Conservation (phyloP, 1,284 basidiomycete species). For the Earliella scabrosa region DNA sequence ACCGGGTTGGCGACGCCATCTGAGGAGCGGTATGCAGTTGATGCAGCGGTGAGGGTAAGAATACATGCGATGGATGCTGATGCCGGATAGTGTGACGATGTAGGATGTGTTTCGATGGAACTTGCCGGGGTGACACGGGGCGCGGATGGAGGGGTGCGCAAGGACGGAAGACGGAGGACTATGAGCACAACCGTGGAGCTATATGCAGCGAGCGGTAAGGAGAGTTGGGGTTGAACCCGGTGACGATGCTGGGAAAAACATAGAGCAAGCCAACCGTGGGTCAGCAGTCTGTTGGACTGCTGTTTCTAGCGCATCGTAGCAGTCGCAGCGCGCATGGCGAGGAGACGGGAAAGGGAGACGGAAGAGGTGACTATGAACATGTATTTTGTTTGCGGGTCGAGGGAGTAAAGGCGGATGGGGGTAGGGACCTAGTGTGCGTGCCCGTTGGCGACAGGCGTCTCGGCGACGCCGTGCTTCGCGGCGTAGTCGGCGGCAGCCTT, state of each 20-base stretch:
- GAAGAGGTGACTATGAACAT: background rate
- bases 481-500: constrained; percentile 69
- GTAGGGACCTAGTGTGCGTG: constrained; percentile 19
- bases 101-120: background rate
- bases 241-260: constrained; percentile 32
- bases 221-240: constrained; percentile 35
- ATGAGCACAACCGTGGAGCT: constrained; percentile 1
- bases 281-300: constrained; percentile 20
- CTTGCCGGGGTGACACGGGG: background rate
- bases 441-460: constrained; percentile 18
- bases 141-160: background rate
- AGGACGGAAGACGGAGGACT: no score
- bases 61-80: constrained; percentile 13
- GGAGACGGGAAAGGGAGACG: background rate
- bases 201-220: no score
- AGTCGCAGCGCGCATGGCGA: background rate
- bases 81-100: background rate
- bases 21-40: constrained; percentile 32
- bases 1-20: no score
- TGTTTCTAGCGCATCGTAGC: constrained; percentile 5
- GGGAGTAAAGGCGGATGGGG: background rate
- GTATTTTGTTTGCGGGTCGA: background rate
- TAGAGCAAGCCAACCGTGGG: constrained; percentile 32
- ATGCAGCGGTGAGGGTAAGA: constrained; percentile 24
- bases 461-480: constrained; percentile 35